Evolutionary conservation across 805 yeast species (phyloP), one percentile per base, ranked within the genome.

Genomic region (Ogataea wickerhamii): DNA sequence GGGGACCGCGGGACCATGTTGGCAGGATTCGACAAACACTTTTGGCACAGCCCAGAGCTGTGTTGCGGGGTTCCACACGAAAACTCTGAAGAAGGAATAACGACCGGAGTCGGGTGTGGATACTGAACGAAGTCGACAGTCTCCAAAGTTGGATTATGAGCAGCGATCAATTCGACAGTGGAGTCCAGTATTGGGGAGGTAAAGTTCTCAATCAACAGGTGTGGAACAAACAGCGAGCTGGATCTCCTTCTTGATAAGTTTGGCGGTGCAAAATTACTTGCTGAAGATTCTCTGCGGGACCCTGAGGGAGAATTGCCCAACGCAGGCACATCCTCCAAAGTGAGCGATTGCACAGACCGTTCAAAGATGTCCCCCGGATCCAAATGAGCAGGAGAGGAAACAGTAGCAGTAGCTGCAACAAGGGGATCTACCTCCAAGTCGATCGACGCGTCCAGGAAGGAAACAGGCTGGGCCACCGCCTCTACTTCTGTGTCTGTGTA

Each of bases 131-230:
- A 75, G 43, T 84, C 89, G 11, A 85, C 78, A 38, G 74, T 71
- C 47, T 83, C 82, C 43, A 87, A 71, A 51, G 82, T 76, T 4
- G 82, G 67, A 30, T 67, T 62, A 8, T 63, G 52, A 50, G 78
- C 79, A 11, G 80, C 74, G 29, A 79, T 69, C 25, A 84, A 66
- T 43, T 82, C 76, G 14, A 80, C 72, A 4, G 93, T 75, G 6
- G 95, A 87, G 51, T 86, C 95, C 49, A 87, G 66, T 5, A 86
- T 86, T 0, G 96, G 89, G 2, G 94, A 84, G 16, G 87, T 84
- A 48, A 63, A 75, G 59, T 87, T 84, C 58, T 86, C 85, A 50
- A 61, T 69, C 62, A 49, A 63, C 68, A 55, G 39, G 50, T 62
- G 57, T 7, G 38, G 18, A 4, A 24, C 29, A 2, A 18, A 14